Evolutionary conservation across 1,284 basidiomycete genomes (phyloP).

Genomic region (Athelia psychrophila): DNA sequence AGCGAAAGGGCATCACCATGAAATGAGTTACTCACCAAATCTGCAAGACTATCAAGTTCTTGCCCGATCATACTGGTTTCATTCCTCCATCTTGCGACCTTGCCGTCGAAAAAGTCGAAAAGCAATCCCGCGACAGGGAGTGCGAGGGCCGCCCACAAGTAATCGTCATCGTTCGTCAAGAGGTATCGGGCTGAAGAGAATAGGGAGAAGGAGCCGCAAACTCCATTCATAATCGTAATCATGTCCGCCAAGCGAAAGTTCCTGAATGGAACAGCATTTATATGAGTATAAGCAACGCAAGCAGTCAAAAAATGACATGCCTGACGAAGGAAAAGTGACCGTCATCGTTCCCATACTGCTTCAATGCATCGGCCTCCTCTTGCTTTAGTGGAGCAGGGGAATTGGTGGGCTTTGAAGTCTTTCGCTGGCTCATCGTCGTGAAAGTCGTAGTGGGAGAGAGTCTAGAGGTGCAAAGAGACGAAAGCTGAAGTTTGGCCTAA

Average conservation of each 20-base stretch:
- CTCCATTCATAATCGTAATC: slow-evolving; percentile 99
- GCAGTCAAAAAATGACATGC: slow-evolving; percentile 38
- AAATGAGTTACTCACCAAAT: slow-evolving; percentile 61
- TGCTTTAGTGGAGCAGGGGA: neutral
- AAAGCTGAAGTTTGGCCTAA: too few relatives aligned
- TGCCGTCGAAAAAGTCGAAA: slow-evolving; percentile 98
- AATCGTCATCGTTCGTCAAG: slow-evolving; percentile 75
- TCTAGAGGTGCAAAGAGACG: too few relatives aligned
- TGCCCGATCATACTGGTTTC: slow-evolving; percentile 97
- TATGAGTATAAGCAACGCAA: slow-evolving; percentile 8
- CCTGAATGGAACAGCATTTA: slow-evolving; percentile 39
- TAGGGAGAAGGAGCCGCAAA: slow-evolving; percentile 95
- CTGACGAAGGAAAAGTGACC: slow-evolving; percentile 96
- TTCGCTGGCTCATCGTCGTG: neutral
- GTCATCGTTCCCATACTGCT: slow-evolving; percentile 85
- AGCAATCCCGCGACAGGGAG: slow-evolving; percentile 95
- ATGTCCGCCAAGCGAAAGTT: slow-evolving; percentile 98
- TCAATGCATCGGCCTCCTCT: slow-evolving; percentile 54
- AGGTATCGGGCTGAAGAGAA: slow-evolving; percentile 92
- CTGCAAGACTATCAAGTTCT: slow-evolving; percentile 95
- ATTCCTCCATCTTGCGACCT: slow-evolving; percentile 96
- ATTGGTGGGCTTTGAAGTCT: neutral
- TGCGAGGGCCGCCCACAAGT: slow-evolving; percentile 83
- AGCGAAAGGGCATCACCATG: slow-evolving; percentile 8
- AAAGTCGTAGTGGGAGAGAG: too few relatives aligned